Percentiles rank a stretch among this genome's conserved stretches.
Conservation (phyloP, 2,329 filamentous ascomycete genomes). For the Pseudonectria foliicola region DNA sequence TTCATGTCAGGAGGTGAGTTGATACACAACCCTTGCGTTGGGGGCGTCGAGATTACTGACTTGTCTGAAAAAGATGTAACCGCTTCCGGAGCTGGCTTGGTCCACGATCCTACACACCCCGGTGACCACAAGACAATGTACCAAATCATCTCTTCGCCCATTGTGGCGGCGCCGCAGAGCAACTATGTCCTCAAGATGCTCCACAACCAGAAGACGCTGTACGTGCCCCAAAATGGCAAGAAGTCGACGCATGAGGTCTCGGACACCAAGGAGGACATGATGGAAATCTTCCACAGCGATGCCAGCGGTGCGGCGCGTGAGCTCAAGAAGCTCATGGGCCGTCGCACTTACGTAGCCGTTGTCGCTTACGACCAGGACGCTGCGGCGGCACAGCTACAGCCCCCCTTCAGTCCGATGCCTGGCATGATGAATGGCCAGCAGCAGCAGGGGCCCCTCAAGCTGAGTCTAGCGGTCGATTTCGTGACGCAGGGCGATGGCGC, state of each 20-base stretch:
- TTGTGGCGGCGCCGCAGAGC: constrained; percentile 82
- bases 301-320: constrained; percentile 78
- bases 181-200: constrained; percentile 87
- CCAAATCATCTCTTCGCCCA: constrained; percentile 86
- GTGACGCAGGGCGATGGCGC: constrained; percentile 89
- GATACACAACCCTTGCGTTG: background rate
- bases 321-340: constrained; percentile 85
- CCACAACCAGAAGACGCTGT: constrained; percentile 90
- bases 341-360: constrained; percentile 86
- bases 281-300: constrained; percentile 97
- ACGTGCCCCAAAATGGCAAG: constrained; percentile 82
- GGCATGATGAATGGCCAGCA: constrained; percentile 29
- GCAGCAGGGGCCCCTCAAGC: constrained; percentile 48
- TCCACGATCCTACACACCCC: constrained; percentile 88
- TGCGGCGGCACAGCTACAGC: constrained; percentile 35
- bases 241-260: constrained; percentile 65
- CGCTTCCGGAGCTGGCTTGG: constrained; percentile 81
- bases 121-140: constrained; percentile 99
- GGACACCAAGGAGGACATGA: constrained; percentile 99
- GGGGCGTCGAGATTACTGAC: constrained; percentile 12
- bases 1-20: constrained; percentile 78
- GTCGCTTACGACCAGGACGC: constrained; percentile 91
- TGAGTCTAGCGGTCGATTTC: constrained; percentile 92
- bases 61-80: constrained; percentile 60
- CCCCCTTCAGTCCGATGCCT: constrained; percentile 31